These are phyloP conservation scores for Pilasporangium apinafurcum DNA, from an alignment of 352 stramenopile species.

Conservation along the genomic window DNA sequence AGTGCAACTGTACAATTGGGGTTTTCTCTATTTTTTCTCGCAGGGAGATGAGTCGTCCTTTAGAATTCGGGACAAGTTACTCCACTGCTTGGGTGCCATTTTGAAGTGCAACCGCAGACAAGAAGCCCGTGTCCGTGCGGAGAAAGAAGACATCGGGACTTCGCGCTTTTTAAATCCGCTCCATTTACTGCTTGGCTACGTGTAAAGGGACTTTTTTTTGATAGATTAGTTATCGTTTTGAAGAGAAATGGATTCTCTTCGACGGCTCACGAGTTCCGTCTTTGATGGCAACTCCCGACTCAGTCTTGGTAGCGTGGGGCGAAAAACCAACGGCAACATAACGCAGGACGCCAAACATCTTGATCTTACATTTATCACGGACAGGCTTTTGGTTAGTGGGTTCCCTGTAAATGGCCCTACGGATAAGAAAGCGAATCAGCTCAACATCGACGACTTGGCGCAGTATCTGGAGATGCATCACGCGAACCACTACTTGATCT, in stretches of 20 bases:
- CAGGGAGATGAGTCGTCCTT: too few species aligned
- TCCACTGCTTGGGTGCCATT: too few species aligned
- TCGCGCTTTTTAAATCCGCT: too few species aligned
- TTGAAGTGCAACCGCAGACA: too few species aligned
- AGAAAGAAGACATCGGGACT: too few species aligned
- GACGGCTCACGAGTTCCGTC: conserved; percentile 65
- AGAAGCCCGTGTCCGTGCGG: too few species aligned
- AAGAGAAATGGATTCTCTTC: conserved; percentile 79
- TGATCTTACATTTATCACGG: conserved; percentile 71
- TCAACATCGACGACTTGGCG: conserved; percentile 68
- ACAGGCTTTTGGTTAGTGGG: conserved; percentile 56
- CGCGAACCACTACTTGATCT: conserved; percentile 62
- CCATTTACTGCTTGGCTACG: too few species aligned
- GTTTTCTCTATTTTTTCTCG: too few species aligned
- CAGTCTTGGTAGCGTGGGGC: conserved; percentile 24
- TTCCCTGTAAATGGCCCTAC: conserved; percentile 44
- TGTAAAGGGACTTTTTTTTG: too few species aligned
- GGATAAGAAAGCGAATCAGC: conserved; percentile 64
- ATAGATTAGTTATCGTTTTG: too few species aligned
- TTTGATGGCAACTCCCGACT: conserved; percentile 34
- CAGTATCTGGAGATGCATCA: conserved; percentile 49
- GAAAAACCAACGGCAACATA: conserved; percentile 22
- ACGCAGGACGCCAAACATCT: conserved; percentile 27
- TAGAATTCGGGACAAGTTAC: too few species aligned
- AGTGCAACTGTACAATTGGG: too few species aligned